These are phyloP conservation scores for Fraxinus platypoda DNA, from an alignment of 305 asterid species.

Conservation along the genomic window DNA sequence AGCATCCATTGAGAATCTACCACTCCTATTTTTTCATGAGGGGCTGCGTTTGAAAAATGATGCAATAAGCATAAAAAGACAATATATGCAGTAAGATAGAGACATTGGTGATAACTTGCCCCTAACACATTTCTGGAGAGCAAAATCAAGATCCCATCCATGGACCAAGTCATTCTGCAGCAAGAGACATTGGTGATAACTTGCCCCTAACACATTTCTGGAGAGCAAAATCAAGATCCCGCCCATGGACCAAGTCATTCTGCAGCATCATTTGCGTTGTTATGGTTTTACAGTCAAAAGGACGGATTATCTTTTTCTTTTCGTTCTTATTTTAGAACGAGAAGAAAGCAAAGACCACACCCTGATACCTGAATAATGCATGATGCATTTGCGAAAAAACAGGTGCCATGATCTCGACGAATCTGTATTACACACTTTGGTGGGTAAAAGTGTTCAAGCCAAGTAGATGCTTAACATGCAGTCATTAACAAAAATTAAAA, in stretches of 20 bases:
- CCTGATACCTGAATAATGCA: constrained; percentile 79
- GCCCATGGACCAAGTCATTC: constrained; percentile 95
- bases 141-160: constrained; percentile 99
- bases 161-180: constrained; percentile 92
- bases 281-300: background rate
- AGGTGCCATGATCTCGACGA: constrained; percentile 97
- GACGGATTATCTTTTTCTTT: too few relatives aligned
- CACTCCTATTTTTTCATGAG: constrained; percentile 91
- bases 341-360: background rate
- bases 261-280: constrained; percentile 35
- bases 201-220: constrained; percentile 79
- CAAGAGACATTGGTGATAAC: too few relatives aligned
- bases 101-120: constrained; percentile 36
- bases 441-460: background rate
- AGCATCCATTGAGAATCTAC: constrained; percentile 93
- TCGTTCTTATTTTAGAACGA: background rate
- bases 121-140: constrained; percentile 87
- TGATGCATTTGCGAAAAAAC: constrained; percentile 89
- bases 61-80: background rate
- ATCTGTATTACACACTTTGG: constrained; percentile 38
- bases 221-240: constrained; percentile 98
- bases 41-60: constrained; percentile 48
- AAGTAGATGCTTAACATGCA: background rate
- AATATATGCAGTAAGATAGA: background rate
- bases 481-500: background rate